Evolutionary conservation across 495 filamentous ascomycete genomes (phyloP).

Genomic region (Aspergillus indologenus): DNA sequence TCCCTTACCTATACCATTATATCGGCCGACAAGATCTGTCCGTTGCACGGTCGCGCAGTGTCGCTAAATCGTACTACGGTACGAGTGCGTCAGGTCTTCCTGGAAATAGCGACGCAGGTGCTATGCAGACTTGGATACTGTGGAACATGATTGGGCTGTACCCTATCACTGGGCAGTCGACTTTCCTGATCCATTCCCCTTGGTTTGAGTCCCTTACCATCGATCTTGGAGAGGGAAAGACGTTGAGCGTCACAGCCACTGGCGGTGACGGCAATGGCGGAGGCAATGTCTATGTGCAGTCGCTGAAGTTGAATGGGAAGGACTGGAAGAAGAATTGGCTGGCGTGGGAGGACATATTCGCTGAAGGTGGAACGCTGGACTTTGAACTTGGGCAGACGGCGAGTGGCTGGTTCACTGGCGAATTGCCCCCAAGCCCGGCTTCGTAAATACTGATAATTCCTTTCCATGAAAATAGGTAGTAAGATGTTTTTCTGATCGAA

Average conservation of each 20-base stretch:
- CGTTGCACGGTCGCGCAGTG: constrained; percentile 31
- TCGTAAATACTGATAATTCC: constrained; percentile 22
- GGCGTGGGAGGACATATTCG: constrained; percentile 54
- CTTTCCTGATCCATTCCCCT: constrained; percentile 54
- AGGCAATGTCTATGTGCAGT: constrained; percentile 44
- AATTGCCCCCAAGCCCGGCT: constrained; percentile 53
- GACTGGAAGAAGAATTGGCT: constrained; percentile 53
- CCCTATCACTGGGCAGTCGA: constrained; percentile 53
- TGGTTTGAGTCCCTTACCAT: constrained; percentile 54
- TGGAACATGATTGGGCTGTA: constrained; percentile 63
- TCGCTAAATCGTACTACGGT: constrained; percentile 40
- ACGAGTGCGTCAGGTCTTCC: constrained; percentile 45
- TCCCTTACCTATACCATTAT: constrained; percentile 71
- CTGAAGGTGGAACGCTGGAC: constrained; percentile 50
- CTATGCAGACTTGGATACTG: constrained; percentile 58
- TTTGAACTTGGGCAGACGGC: constrained; percentile 49
- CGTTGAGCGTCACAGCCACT: constrained; percentile 41
- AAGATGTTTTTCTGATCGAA: neutral
- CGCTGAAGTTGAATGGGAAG: constrained; percentile 47
- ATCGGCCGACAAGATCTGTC: constrained; percentile 57
- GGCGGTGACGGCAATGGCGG: constrained; percentile 44
- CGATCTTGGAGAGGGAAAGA: constrained; percentile 44
- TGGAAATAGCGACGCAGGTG: constrained; percentile 58
- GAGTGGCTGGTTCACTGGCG: constrained; percentile 46
- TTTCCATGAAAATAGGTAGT: neutral